Evolutionary conservation across 1,284 basidiomycete genomes (phyloP).

Genomic region (Grifola frondosa): DNA sequence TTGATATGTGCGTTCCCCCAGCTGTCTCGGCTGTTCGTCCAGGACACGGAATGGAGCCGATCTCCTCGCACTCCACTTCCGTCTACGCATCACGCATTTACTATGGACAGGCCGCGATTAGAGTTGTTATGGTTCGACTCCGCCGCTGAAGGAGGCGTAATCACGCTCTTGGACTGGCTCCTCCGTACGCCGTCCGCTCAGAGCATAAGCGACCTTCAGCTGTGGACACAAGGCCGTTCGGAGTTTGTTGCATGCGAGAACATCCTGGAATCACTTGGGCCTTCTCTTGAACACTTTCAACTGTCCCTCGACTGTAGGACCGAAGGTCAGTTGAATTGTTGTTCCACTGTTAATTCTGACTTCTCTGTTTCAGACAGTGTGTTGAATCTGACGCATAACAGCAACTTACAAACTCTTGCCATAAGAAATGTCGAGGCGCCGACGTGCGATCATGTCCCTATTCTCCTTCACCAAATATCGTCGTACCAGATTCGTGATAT

Average conservation of each 20-base stretch:
- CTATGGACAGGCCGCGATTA: too few species aligned
- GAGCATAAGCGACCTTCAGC: slow-evolving; percentile 11
- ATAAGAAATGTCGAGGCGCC: slow-evolving; percentile 11
- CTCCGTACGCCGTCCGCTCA: slow-evolving; percentile 4
- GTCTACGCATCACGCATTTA: too few species aligned
- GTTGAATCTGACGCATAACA: slow-evolving; percentile 6
- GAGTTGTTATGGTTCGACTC: slow-evolving; percentile 15
- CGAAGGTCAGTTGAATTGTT: slow-evolving; percentile 9
- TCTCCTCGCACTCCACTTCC: background rate
- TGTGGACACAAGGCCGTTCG: slow-evolving; percentile 6
- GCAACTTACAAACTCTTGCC: slow-evolving; percentile 7
- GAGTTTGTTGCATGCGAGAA: too few species aligned
- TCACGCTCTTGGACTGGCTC: slow-evolving; percentile 14
- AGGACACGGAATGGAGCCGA: slow-evolving; percentile 9
- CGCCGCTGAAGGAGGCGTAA: slow-evolving; percentile 1
- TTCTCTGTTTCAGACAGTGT: slow-evolving; percentile 1
- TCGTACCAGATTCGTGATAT: too few species aligned
- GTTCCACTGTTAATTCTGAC: background rate
- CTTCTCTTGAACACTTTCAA: slow-evolving; percentile 10
- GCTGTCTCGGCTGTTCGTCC: slow-evolving; percentile 10
- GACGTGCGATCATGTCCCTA: background rate
- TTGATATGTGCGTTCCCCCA: slow-evolving; percentile 7
- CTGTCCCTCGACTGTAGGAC: slow-evolving; percentile 9
- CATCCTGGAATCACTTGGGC: slow-evolving; percentile 6
- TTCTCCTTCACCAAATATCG: slow-evolving; percentile 6